Evolutionary conservation across 1,139 yeast species (phyloP).

Genomic region (Scheffersomyces stambukii): DNA sequence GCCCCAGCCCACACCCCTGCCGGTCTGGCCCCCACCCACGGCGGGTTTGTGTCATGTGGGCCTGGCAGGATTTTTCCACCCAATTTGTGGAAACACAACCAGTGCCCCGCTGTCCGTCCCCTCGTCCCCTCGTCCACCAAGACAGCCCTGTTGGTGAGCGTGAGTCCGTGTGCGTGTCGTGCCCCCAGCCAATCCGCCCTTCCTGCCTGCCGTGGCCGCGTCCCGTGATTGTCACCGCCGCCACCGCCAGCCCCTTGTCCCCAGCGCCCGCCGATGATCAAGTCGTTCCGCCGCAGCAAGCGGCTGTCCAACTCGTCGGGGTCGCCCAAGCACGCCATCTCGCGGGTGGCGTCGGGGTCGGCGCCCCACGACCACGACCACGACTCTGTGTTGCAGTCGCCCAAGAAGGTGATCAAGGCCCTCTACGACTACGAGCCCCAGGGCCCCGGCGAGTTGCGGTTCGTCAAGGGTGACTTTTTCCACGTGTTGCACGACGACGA

Average conservation of each 20-base stretch:
- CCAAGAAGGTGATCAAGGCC: slow-evolving; percentile 83
- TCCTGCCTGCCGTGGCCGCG: too few relatives aligned
- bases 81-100: too few relatives aligned
- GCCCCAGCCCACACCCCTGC: too few relatives aligned
- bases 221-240: not conserved
- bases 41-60: too few relatives aligned
- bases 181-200: too few relatives aligned
- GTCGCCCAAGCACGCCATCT: slow-evolving; percentile 34
- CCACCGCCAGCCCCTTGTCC: not conserved
- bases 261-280: slow-evolving; percentile 32
- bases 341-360: slow-evolving; percentile 25
- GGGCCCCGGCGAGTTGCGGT: slow-evolving; percentile 77
- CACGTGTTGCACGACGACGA: slow-evolving; percentile 63
- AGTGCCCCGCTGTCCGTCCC: not conserved
- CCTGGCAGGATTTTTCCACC: too few relatives aligned
- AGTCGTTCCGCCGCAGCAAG: slow-evolving; percentile 41
- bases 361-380: slow-evolving; percentile 4
- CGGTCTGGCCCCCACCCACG: too few relatives aligned
- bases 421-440: slow-evolving; percentile 73
- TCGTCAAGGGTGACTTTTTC: slow-evolving; percentile 81
- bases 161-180: too few relatives aligned
- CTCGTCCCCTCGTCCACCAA: not conserved
- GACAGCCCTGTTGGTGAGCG: too few relatives aligned
- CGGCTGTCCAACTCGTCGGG: slow-evolving; percentile 36
- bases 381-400: slow-evolving; percentile 40